phyloP scores from a whole-genome alignment of 192 early-diverging fungal genomes.

The Borealophlyctis nickersoniae region DNA sequence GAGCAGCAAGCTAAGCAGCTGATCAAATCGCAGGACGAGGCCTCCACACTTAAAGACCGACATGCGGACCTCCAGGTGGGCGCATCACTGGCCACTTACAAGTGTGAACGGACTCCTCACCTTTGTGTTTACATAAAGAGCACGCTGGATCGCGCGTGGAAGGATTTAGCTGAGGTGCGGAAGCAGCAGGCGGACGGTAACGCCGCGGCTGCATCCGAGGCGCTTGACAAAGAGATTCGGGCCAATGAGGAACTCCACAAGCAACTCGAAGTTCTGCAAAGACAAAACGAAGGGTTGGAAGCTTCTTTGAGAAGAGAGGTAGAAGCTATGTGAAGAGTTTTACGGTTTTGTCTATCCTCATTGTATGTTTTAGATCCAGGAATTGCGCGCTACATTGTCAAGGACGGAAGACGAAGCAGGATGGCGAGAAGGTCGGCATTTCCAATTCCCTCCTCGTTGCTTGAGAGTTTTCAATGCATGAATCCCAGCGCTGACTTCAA shows the following conservation, averaged over 20 bases:
- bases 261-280: constrained; percentile 25
- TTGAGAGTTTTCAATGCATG: too few species aligned
- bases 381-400: constrained; percentile 29
- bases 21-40: constrained; percentile 31
- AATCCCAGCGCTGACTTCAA: too few species aligned
- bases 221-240: constrained; percentile 33
- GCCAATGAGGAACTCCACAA: constrained; percentile 31
- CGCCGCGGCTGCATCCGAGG: constrained; percentile 35
- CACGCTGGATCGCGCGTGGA: constrained; percentile 23
- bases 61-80: constrained; percentile 13
- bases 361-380: too few species aligned
- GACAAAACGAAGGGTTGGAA: constrained; percentile 10
- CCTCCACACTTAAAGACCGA: constrained; percentile 10
- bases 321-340: constrained; percentile 11
- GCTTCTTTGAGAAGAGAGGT: constrained; percentile 34
- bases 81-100: too few species aligned
- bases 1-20: constrained; percentile 42
- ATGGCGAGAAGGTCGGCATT: constrained; percentile 47
- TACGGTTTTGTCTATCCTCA: not conserved
- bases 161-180: constrained; percentile 32
- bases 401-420: constrained; percentile 41
- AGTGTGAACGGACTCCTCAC: too few species aligned
- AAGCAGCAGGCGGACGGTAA: constrained; percentile 21
- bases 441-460: too few species aligned
- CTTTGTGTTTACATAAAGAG: too few species aligned